Conservation (phyloP, 495 filamentous ascomycete species). For the Stereocaulon alpinum region DNA sequence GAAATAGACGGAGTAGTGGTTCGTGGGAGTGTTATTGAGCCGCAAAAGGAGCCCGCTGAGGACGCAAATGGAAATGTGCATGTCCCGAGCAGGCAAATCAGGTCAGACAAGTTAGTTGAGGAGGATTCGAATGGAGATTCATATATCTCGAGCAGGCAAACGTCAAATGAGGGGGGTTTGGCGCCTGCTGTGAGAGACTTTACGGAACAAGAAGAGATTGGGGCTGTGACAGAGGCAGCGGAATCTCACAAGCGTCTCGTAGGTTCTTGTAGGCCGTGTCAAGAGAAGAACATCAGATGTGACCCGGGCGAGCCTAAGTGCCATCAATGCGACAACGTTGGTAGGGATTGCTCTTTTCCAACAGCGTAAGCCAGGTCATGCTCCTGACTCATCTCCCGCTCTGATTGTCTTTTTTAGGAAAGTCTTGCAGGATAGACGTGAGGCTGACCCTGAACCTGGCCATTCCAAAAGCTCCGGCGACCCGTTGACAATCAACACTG, state of each 20-base stretch:
- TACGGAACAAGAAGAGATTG: background rate
- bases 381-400: too few relatives aligned
- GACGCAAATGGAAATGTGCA: constrained; percentile 5
- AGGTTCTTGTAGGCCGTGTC: too few relatives aligned
- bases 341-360: too few relatives aligned
- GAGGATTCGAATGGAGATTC: constrained; percentile 4
- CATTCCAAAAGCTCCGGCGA: constrained; percentile 16
- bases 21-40: constrained; percentile 10
- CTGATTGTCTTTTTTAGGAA: too few relatives aligned
- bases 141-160: background rate
- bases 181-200: constrained; percentile 10
- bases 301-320: too few relatives aligned
- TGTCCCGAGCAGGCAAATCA: background rate
- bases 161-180: background rate
- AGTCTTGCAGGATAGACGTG: background rate
- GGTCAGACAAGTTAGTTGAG: background rate
- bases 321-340: too few relatives aligned
- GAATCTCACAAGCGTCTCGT: too few relatives aligned
- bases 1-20: constrained; percentile 14
- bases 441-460: background rate
- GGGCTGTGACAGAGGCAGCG: too few relatives aligned
- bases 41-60: background rate
- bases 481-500: constrained; percentile 25
- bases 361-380: too few relatives aligned
- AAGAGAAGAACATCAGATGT: too few relatives aligned